Percentiles rank a stretch among this genome's conserved stretches.
phyloP scores from a whole-genome alignment of 164 flowering plant species.

The Euptelea pleiosperma region DNA sequence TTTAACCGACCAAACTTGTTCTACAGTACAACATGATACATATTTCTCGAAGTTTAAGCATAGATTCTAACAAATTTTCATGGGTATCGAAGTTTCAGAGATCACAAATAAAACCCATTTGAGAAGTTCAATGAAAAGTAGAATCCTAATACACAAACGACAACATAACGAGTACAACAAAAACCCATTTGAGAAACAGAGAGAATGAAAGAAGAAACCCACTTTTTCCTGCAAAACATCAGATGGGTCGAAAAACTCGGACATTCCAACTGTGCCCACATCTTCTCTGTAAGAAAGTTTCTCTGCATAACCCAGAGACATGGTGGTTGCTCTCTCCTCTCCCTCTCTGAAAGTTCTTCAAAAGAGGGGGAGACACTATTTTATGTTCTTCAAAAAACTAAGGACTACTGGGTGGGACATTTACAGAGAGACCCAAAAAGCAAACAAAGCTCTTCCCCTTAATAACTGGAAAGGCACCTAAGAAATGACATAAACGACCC shows the following conservation, averaged over 20 bases:
- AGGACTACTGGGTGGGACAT: background rate
- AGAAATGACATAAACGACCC: no score
- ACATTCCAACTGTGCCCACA: slow-evolving; percentile 84
- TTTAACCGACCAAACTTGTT: background rate
- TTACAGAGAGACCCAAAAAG: slow-evolving; percentile 5
- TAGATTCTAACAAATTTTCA: background rate
- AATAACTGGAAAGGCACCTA: slow-evolving; percentile 6
- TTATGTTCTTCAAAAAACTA: background rate
- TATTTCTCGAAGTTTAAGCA: background rate
- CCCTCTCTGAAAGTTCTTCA: background rate
- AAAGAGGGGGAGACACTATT: background rate
- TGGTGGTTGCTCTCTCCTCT: slow-evolving; percentile 10
- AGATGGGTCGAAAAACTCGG: slow-evolving; percentile 70
- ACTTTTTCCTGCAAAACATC: slow-evolving; percentile 60
- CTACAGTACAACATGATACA: background rate
- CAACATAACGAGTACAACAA: background rate
- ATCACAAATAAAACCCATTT: slow-evolving; percentile 6
- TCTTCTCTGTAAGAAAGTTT: slow-evolving; percentile 86
- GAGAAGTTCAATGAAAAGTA: background rate
- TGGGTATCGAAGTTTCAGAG: slow-evolving; percentile 8
- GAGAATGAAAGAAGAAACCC: background rate
- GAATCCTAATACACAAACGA: background rate
- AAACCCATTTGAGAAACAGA: slow-evolving; percentile 2
- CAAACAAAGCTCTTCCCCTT: slow-evolving; percentile 2
- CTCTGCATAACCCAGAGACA: slow-evolving; percentile 94